phyloP scores from a whole-genome alignment of 2,329 filamentous ascomycete genomes.

The Arthrobotrys conoides region DNA sequence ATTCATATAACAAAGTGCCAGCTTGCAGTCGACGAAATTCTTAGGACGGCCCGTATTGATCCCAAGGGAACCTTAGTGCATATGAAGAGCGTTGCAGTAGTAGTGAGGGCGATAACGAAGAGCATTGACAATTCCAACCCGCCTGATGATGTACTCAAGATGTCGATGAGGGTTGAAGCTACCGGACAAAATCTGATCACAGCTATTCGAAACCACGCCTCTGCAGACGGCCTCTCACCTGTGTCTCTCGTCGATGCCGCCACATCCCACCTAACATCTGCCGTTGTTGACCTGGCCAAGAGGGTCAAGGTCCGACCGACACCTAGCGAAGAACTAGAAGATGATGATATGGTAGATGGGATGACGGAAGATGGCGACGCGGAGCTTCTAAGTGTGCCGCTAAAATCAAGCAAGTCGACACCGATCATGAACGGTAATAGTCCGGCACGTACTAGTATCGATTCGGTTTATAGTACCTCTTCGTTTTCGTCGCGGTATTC shows the following conservation, averaged over 20 bases:
- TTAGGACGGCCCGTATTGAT: conserved; percentile 81
- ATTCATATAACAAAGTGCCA: conserved; percentile 96
- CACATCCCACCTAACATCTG: conserved; percentile 87
- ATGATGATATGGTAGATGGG: conserved; percentile 78
- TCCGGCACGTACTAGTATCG: conserved; percentile 63
- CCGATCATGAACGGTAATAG: conserved; percentile 65
- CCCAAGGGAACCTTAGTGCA: conserved; percentile 82
- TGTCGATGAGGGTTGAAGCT: conserved; percentile 86
- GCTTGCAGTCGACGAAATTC: conserved; percentile 89
- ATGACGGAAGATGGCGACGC: conserved; percentile 69
- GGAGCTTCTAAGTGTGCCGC: conserved; percentile 70
- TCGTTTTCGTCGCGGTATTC: conserved; percentile 60
- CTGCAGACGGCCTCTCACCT: conserved; percentile 85
- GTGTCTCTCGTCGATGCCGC: conserved; percentile 95
- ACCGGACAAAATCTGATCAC: conserved; percentile 97
- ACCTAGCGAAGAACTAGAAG: conserved; percentile 80
- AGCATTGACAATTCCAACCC: conserved; percentile 75
- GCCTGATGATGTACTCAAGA: conserved; percentile 75
- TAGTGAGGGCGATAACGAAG: conserved; percentile 85
- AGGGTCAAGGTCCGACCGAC: conserved; percentile 86
- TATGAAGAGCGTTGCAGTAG: conserved; percentile 87
- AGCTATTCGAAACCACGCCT: conserved; percentile 90
- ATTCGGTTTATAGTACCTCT: conserved; percentile 64
- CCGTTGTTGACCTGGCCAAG: conserved; percentile 87
- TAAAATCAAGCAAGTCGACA: conserved; percentile 65